These are phyloP conservation scores for Arctostaphylos glauca DNA, from an alignment of 148 eudicot genomes.

Conservation along the genomic window DNA sequence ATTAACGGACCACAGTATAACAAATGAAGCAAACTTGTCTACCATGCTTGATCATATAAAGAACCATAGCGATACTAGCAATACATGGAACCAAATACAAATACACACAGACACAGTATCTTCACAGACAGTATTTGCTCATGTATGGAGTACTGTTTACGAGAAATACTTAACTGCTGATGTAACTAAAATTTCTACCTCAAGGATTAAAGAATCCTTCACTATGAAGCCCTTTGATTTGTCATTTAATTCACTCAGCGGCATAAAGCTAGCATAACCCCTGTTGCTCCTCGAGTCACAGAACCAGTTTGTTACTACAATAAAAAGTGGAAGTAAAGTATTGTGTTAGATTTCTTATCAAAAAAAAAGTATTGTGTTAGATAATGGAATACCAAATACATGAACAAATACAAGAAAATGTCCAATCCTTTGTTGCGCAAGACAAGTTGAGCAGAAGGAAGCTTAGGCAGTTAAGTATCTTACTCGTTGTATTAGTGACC, in stretches of 20 bases:
- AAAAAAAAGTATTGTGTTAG: not conserved
- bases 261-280: not conserved
- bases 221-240: not conserved
- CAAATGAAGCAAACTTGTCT: no score
- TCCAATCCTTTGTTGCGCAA: not conserved
- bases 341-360: no score
- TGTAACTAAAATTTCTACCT: slow-evolving; percentile 12
- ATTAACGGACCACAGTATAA: no score
- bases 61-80: not conserved
- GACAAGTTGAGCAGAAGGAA: not conserved
- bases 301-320: slow-evolving; percentile 8
- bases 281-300: not conserved
- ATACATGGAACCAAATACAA: not conserved
- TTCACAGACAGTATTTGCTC: not conserved
- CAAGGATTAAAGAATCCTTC: slow-evolving; percentile 12
- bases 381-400: not conserved
- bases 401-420: not conserved
- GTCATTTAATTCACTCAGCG: slow-evolving; percentile 7
- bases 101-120: not conserved
- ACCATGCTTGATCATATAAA: not conserved
- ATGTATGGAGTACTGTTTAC: not conserved
- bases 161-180: slow-evolving; percentile 7
- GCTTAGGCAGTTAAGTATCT: not conserved
- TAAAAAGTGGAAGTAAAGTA: not conserved
- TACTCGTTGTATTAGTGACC: not conserved